Conservation (phyloP, 2,329 filamentous ascomycete species). For the Monosporascus sp. region DNA sequence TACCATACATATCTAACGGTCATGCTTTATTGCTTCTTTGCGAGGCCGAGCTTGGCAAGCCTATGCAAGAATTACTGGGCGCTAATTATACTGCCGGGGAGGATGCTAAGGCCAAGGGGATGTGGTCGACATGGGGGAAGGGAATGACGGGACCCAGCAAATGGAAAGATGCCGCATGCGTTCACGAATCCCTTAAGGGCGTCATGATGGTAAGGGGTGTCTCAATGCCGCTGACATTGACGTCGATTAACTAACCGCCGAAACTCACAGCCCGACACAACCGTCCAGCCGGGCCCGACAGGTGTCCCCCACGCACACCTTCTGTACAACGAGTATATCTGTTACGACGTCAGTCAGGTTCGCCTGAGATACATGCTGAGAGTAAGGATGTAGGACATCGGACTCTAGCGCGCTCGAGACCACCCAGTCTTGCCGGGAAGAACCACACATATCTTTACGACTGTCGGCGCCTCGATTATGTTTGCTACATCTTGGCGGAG, state of each 20-base stretch:
- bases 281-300: slow-evolving; percentile 41
- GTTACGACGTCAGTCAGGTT: slow-evolving; percentile 64
- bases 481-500: not conserved
- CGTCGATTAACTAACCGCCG: slow-evolving; percentile 2
- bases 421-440: not conserved
- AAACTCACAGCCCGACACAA: slow-evolving; percentile 42
- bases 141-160: slow-evolving; percentile 57
- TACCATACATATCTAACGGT: slow-evolving; percentile 52
- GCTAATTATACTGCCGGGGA: slow-evolving; percentile 59
- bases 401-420: not conserved
- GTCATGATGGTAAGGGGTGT: slow-evolving; percentile 59
- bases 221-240: not conserved
- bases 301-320: slow-evolving; percentile 41
- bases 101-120: slow-evolving; percentile 53
- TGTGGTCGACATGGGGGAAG: slow-evolving; percentile 65
- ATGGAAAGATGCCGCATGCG: slow-evolving; percentile 71
- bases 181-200: slow-evolving; percentile 61
- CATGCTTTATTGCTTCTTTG: slow-evolving; percentile 74
- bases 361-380: slow-evolving; percentile 65
- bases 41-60: slow-evolving; percentile 74
- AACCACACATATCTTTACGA: not conserved
- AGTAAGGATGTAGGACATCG: slow-evolving; percentile 43
- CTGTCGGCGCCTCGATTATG: not conserved
- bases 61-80: slow-evolving; percentile 58
- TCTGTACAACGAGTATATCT: slow-evolving; percentile 69